Evolutionary conservation across 208 protist species (phyloP).

Genomic region (Borovskyia barvae): DNA sequence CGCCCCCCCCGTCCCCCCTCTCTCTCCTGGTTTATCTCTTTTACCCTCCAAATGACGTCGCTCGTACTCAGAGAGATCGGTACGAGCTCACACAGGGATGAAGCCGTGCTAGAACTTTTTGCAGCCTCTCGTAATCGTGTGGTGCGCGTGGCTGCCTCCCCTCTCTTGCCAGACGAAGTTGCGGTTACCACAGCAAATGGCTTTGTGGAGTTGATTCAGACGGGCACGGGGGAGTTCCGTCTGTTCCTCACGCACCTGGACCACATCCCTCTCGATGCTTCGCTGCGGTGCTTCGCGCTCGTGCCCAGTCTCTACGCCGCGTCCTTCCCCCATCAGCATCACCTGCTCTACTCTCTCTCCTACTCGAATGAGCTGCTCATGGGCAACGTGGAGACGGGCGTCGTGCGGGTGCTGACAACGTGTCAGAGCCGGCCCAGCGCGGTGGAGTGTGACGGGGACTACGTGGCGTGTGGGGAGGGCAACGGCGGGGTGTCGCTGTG

Average conservation of each 20-base stretch:
- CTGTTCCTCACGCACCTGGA: slow-evolving; percentile 76
- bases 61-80: slow-evolving; percentile 60
- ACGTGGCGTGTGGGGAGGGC: slow-evolving; percentile 77
- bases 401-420: slow-evolving; percentile 41
- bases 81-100: slow-evolving; percentile 30
- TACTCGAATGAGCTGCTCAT: slow-evolving; percentile 87
- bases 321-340: slow-evolving; percentile 17
- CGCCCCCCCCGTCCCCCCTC: background rate
- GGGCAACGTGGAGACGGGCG: slow-evolving; percentile 50
- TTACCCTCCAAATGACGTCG: slow-evolving; percentile 28
- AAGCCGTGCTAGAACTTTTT: slow-evolving; percentile 60
- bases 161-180: slow-evolving; percentile 47
- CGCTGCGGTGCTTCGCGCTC: slow-evolving; percentile 79
- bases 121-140: slow-evolving; percentile 63
- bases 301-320: slow-evolving; percentile 37
- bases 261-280: slow-evolving; percentile 54
- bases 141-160: slow-evolving; percentile 44
- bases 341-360: slow-evolving; percentile 67
- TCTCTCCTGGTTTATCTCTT: too few relatives aligned
- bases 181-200: slow-evolving; percentile 72
- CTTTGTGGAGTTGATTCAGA: slow-evolving; percentile 78
- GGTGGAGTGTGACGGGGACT: slow-evolving; percentile 67
- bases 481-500: slow-evolving; percentile 68
- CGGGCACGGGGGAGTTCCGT: slow-evolving; percentile 62
- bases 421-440: slow-evolving; percentile 65